Conservation (phyloP, 768 basidiomycete species). For the Guyanaporus albipodus region DNA sequence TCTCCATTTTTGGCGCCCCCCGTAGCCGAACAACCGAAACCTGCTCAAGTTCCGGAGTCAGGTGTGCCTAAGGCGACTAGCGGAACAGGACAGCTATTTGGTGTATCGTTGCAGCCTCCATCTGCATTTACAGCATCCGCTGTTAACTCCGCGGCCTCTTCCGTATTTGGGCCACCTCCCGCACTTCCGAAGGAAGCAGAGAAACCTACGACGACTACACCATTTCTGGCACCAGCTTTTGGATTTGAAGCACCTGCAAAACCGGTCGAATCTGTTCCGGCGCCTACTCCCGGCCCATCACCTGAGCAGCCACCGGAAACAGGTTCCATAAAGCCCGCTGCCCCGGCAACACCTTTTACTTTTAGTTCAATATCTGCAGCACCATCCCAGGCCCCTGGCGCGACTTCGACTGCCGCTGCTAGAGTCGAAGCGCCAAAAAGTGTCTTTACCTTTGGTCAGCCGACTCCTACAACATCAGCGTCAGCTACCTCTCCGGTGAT, state of each 20-base stretch:
- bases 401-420: constrained; percentile 8
- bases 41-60: not conserved
- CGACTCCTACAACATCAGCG: constrained; percentile 9
- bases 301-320: constrained; percentile 7
- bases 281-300: constrained; percentile 4
- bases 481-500: constrained; percentile 6
- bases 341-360: constrained; percentile 18
- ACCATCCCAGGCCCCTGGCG: constrained; percentile 2
- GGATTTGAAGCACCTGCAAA: constrained; percentile 26
- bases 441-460: constrained; percentile 32
- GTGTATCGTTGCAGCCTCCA: constrained; percentile 4
- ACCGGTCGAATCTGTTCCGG: constrained; percentile 17
- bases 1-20: constrained; percentile 18
- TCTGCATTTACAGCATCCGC: constrained; percentile 4
- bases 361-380: constrained; percentile 24
- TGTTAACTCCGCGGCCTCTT: not conserved
- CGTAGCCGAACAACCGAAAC: constrained; percentile 12
- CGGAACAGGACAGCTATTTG: constrained; percentile 10
- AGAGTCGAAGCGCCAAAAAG: constrained; percentile 30
- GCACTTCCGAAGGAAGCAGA: constrained; percentile 18
- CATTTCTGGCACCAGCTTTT: constrained; percentile 22
- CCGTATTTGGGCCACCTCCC: constrained; percentile 6
- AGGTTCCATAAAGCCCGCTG: constrained; percentile 5
- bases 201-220: constrained; percentile 6
- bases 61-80: constrained; percentile 7